Base-by-base conservation (phyloP, 2,329 filamentous ascomycete genomes). In the Alternaria rosae region DNA sequence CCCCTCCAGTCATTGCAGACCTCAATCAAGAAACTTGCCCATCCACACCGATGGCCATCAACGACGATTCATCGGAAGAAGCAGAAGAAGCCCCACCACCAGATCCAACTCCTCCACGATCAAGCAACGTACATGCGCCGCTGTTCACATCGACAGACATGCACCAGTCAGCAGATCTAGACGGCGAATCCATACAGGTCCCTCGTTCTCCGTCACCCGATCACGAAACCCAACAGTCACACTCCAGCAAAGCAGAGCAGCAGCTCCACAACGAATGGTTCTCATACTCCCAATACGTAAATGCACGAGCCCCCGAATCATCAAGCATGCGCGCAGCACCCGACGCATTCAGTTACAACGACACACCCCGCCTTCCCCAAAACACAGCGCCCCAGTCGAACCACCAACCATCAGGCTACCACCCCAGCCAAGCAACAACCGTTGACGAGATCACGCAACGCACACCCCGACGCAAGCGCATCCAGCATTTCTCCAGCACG, bases 351-450 rank as follows among this genome's bases (percentile, higher is more conserved):
- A 76, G 73, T 57, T 78, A 76, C 62, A 63, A 70, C 42, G 65
- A 64, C 2, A 73, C 74, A 1, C 72, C 74, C 3, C 61, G 53
- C 15, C 59, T 57, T 13, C 44, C 56, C 6, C 41, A 15, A 38
- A 55, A 28, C 7, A 12, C 38, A 42, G 43, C 47, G 8, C 32
- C 35, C 10, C 12, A 23, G 2, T 17, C 45, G 20, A 60, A 48
- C 8, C 44, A 54, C 2, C 55, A 59, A 17, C 50, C 59, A 15
- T 56, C 64, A n/a, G 59, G 35, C 5, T 43, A 61, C 20, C 54
- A 63, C 13, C 59, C 70, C 2, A 77, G 75, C 54, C 76, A 78
- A 67, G 76, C 76, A 1, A 78, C 76, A 9, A 78, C 76, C 3
- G 63, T 78, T 4, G 75, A 77, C 13, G 70, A 73, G 54, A 55